Evolutionary conservation across 306 rosid genomes (phyloP).

Genomic region (Vachellia pachyceras): DNA sequence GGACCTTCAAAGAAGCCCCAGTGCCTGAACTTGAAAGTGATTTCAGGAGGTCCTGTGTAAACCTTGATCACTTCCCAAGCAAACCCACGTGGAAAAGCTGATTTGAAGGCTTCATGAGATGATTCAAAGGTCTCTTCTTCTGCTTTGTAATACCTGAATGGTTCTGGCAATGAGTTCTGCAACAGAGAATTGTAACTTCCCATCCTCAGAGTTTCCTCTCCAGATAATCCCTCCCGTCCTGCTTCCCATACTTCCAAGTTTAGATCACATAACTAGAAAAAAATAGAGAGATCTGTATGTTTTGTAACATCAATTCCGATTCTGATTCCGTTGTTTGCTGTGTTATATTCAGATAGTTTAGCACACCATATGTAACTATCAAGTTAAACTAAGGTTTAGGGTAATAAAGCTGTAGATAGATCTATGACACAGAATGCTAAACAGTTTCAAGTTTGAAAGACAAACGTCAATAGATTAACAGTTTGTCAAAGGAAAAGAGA

Average conservation of each 20-base stretch:
- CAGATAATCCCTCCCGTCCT: conserved; percentile 74
- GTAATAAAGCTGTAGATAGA: not conserved
- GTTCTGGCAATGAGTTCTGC: conserved; percentile 63
- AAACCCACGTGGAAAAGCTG: conserved; percentile 81
- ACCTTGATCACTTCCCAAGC: conserved; percentile 86
- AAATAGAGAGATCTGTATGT: not conserved
- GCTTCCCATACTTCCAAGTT: not conserved
- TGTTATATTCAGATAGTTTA: not conserved
- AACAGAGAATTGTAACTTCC: conserved; percentile 75
- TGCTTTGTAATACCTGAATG: conserved; percentile 61
- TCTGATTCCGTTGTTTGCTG: not conserved
- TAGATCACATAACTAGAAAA: not conserved
- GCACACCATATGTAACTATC: not conserved
- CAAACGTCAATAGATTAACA: not conserved
- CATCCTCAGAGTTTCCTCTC: conserved; percentile 63
- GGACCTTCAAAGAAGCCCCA: conserved; percentile 93
- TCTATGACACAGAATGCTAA: not conserved
- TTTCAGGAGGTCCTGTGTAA: conserved; percentile 70
- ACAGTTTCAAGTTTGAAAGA: not conserved
- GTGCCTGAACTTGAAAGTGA: conserved; percentile 77
- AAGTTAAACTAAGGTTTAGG: not conserved
- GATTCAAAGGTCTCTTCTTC: conserved; percentile 75
- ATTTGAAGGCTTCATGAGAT: conserved; percentile 61
- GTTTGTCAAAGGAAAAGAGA: not conserved
- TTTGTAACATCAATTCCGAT: not conserved